A percentile compares a stretch with the other conserved stretches of the same genome.
These are phyloP conservation scores for Tremellales sp. DNA, from an alignment of 1,284 basidiomycete species.

Conservation along the genomic window DNA sequence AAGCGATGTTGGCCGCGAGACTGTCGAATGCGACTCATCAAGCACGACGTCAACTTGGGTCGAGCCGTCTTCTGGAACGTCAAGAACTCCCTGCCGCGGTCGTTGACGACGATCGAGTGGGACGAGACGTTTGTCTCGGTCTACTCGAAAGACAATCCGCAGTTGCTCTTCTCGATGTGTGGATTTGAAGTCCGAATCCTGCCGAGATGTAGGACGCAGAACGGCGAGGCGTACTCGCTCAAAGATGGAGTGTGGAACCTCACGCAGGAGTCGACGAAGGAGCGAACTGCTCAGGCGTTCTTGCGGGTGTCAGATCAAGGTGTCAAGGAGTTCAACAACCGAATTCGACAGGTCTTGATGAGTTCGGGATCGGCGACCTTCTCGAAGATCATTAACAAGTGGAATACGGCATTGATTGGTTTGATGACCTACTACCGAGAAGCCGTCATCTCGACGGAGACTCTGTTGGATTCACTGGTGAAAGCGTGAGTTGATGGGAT, in stretches of 20 bases:
- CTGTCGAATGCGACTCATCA: slow-evolving; percentile 98
- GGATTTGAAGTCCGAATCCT: slow-evolving; percentile 97
- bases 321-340: slow-evolving; percentile 94
- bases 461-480: slow-evolving; percentile 87
- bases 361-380: slow-evolving; percentile 98
- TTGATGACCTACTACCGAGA: slow-evolving; percentile 98
- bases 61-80: slow-evolving; percentile 99
- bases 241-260: slow-evolving; percentile 98
- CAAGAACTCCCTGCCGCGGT: slow-evolving; percentile 93
- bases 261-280: slow-evolving; percentile 92
- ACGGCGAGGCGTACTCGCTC: slow-evolving; percentile 91
- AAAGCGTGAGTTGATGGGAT: no score
- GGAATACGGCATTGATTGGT: slow-evolving; percentile 93
- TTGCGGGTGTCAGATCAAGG: slow-evolving; percentile 94
- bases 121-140: slow-evolving; percentile 95
- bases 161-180: slow-evolving; percentile 96
- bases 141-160: slow-evolving; percentile 96
- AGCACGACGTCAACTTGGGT: slow-evolving; percentile 98
- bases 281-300: slow-evolving; percentile 96
- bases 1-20: slow-evolving; percentile 99
- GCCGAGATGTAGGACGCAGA: slow-evolving; percentile 80
- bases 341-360: slow-evolving; percentile 96
- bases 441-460: slow-evolving; percentile 97
- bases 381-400: slow-evolving; percentile 99
- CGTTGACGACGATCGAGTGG: slow-evolving; percentile 98